Evolutionary conservation across 2,329 filamentous ascomycete genomes (phyloP), one percentile per base, ranked within the genome.

Genomic region (Clarireedia monteithiana): DNA sequence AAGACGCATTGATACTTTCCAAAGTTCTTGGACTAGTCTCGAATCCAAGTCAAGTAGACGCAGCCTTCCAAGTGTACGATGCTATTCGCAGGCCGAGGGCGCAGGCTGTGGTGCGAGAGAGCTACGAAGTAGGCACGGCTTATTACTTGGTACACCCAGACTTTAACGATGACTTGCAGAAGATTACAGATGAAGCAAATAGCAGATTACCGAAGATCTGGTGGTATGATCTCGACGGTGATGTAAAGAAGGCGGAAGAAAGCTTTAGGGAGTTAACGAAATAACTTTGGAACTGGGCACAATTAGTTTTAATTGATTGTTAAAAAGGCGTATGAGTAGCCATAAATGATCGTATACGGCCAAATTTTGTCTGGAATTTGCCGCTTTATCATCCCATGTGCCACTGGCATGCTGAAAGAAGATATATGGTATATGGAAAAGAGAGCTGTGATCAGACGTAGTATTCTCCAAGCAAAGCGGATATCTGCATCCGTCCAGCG

Each of bases 61-160:
- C 68, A 0, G 79, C 70, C 0, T 78, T 82, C 27, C 66, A 68
- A 17, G 72, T 72, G 0, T 82, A 77, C 40, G 77, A 82, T 57
- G 67, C 63, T 10, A 68, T 74, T 4, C 69, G 80, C 9, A 55
- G 59, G 36, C 61, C 61, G 2, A 48, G 61, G 27, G 57, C 61
- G 75, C 57, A 59, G 44, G 24, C 44, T 34, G 47, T 60, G 6
- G 58, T 59, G 6, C 39, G 30, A 27, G 54, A 53, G 20, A 60
- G 60, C 38, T 48, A 53, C n/a, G 56, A 59, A 26, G 58, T 58
- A 1, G 58, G 60, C n/a, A 24, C 50, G 5, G 46, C 72, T 17
- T 75, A 77, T 60, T 68, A 77, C 59, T 72, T 73, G 67, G 60
- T 71, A 44, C 63, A 73, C 30, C 67, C 72, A 44, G 60, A 67